Evolutionary conservation across 306 rosid species (phyloP), one percentile per base, ranked within the genome.

Genomic region (Psophocarpus tetragonolobus): DNA sequence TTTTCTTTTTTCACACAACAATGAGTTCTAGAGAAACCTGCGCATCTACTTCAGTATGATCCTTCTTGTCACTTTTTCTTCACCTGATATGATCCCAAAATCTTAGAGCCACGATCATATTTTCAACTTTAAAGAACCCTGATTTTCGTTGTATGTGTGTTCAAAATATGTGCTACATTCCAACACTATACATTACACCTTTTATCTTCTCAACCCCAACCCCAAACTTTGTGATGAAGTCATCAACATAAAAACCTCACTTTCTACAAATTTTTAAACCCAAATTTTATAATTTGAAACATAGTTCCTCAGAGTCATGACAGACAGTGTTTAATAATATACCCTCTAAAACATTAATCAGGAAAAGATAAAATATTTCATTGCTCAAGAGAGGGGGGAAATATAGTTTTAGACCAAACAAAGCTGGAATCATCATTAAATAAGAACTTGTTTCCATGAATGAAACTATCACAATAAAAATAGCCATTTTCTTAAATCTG

Each of bases 161-260:
- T 26, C 11, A 57, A 26, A 26, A 12, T 26, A 57, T 15, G 35
- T 26, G 64, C 18, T 12, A 56, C 63, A 56, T 12, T 54, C 30
- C 29, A 24, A 8, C 32, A 24, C 62, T 56, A 56, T 9, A 24
- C 26, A 26, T 42, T 23, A 38, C 62, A 45, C 39, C 14, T 15
- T 15, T 8, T 50, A 17, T 51, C 33, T 48, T 71, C 66, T 32
- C 26, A 38, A 71, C 45, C 36, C 21, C 26, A 38, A 71, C 45
- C 36, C 21, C 50, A 41, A 53, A 77, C 41, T 79, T 65, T 39
- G 3, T 27, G 61, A 68, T 39, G 29, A 38, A 76, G 74, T 66
- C 13, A 15, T 58, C 53, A 42, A 44, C 48, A 78, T 32, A 18
- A 39, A 33, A 35, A 62, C 38, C 58, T 32, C 73, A 26, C 39